Evolutionary conservation across 1,284 basidiomycete genomes (phyloP).

Genomic region (Ustilago sp.): DNA sequence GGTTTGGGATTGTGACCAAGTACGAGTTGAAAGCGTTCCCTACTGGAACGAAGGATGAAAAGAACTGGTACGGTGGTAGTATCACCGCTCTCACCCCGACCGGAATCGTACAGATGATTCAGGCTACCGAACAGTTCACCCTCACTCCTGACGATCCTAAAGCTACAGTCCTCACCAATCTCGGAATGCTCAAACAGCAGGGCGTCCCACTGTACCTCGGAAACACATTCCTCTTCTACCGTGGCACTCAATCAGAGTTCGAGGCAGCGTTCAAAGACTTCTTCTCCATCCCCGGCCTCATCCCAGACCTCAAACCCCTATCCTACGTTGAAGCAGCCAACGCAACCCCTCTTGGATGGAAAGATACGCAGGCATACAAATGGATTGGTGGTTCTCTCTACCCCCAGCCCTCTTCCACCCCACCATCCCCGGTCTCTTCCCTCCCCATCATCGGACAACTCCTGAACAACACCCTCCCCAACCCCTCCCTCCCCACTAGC

Average conservation of each 20-base stretch:
- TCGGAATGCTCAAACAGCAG: constrained; percentile 26
- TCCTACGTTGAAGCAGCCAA: constrained; percentile 24
- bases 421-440: not conserved
- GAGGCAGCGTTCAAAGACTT: constrained; percentile 14
- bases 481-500: not conserved
- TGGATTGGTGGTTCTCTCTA: constrained; percentile 40
- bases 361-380: constrained; percentile 24
- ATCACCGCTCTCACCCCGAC: constrained; percentile 13
- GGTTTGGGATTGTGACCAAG: constrained; percentile 51
- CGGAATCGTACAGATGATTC: constrained; percentile 17
- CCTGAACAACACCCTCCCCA: not conserved
- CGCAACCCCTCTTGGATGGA: constrained; percentile 29
- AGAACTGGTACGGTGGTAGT: constrained; percentile 39
- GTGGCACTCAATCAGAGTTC: constrained; percentile 21
- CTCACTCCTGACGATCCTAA: constrained; percentile 28
- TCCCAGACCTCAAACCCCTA: constrained; percentile 16
- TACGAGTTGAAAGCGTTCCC: constrained; percentile 33
- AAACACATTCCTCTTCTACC: constrained; percentile 28
- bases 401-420: constrained; percentile 9
- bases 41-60: constrained; percentile 21
- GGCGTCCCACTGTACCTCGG: constrained; percentile 17
- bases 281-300: constrained; percentile 22
- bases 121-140: constrained; percentile 26
- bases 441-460: not conserved
- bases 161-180: constrained; percentile 30